These are phyloP conservation scores for Clonostachys rhizophaga DNA, from an alignment of 2,329 filamentous ascomycete genomes.

Conservation along the genomic window DNA sequence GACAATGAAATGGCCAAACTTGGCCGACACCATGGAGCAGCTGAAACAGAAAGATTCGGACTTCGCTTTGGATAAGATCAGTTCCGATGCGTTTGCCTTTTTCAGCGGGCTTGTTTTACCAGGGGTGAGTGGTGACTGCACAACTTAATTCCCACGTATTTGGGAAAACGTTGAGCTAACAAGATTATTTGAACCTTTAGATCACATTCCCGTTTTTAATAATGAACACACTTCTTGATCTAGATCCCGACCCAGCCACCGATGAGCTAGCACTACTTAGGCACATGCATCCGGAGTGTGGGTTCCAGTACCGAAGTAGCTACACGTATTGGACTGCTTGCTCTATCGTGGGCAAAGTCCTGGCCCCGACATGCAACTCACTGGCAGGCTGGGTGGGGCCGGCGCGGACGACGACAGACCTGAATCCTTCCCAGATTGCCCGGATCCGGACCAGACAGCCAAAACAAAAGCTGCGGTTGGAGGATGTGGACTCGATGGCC, in stretches of 20 bases:
- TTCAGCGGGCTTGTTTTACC: constrained; percentile 71
- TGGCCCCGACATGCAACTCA: constrained; percentile 66
- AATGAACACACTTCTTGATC: constrained; percentile 74
- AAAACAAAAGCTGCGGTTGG: constrained; percentile 48
- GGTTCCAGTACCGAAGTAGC: constrained; percentile 70
- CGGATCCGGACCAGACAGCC: constrained; percentile 58
- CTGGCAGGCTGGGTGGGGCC: constrained; percentile 73
- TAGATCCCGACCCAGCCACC: constrained; percentile 64
- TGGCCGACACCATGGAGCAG: constrained; percentile 57
- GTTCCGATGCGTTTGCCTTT: constrained; percentile 72
- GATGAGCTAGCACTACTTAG: constrained; percentile 63
- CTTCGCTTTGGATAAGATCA: constrained; percentile 52
- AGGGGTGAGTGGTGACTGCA: constrained; percentile 42
- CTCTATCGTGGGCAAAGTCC: constrained; percentile 71
- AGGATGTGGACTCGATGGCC: constrained; percentile 61
- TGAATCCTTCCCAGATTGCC: constrained; percentile 65
- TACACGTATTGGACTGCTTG: constrained; percentile 74
- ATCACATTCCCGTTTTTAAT: constrained; percentile 67
- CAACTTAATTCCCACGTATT: background rate
- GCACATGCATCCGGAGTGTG: constrained; percentile 63
- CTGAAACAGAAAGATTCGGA: constrained; percentile 57
- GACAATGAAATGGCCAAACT: constrained; percentile 74
- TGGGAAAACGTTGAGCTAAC: background rate
- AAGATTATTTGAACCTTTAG: constrained; percentile 17
- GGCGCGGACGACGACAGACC: constrained; percentile 61